Evolutionary conservation across 768 basidiomycete genomes (phyloP), one percentile per base, ranked within the genome.

Genomic region (Fistulinella prunicolor): DNA sequence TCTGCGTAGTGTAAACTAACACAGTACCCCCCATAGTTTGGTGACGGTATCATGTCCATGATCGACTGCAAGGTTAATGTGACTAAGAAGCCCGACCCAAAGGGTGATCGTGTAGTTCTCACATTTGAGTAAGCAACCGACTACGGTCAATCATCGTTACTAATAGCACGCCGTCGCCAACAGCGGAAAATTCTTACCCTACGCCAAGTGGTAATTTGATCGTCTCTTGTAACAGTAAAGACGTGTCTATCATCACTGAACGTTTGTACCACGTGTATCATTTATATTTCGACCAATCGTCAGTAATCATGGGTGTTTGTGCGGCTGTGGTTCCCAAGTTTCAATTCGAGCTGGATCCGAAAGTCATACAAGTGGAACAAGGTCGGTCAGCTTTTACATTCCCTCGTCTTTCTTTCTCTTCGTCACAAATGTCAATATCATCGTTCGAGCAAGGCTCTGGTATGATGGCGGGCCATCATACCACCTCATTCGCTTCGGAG

Each of bases 11-110:
- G 16, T 44, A 37, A 35, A 28, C 49, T 54, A 17, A 50, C 39
- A 19, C 16, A 12, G 2, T 21, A 4, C 17, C 13, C 17, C 13
- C 7, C 9, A 10, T 42, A 87, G 85, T 90, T 89, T 53, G 89
- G 89, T 6, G 89, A 91, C 58, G 88, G 89, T 5, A 90, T 91
- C 51, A 89, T 90, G 86, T 86, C 85, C 17, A 87, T 90, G 85
- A 89, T 90, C 48, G 88, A 91, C 63, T 90, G 88, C 67, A 82
- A 79, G 55, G 75, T 90, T 51, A 74, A 73, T 39, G 72, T 90
- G 38, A 72, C 79, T 51, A 80, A 73, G 69, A 89, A 90, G 64
- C 73, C 76, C 14, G 80, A 89, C 57, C 86, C 86, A 14, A 86
- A 84, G 59, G 88, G 88, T 29, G 87, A 90, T 56, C 85, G 89